Percentiles rank a stretch among this genome's conserved stretches.
Conservation (phyloP, 108 stramenopile species). For the Fragilariopsis cylindrus region DNA sequence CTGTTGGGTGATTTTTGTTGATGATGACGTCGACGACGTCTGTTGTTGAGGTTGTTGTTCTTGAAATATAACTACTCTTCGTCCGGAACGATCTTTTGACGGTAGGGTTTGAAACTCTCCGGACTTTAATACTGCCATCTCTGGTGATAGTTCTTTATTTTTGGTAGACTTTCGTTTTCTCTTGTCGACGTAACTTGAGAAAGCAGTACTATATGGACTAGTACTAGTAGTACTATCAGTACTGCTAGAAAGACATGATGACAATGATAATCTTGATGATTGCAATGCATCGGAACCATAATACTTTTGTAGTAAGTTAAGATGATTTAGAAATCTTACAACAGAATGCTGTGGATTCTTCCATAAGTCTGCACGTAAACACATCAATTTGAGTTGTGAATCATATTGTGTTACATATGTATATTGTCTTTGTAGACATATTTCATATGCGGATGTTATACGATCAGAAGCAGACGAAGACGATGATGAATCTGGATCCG, state of each 20-base stretch:
- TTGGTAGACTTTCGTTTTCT: neutral
- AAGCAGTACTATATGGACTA: no score
- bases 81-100: constrained; percentile 11
- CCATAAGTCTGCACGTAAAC: neutral
- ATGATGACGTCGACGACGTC: no score
- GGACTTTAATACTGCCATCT: constrained; percentile 6
- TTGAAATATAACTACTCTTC: constrained; percentile 8
- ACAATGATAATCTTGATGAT: no score
- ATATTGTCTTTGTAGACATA: neutral
- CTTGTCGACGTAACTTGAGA: neutral
- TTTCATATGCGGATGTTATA: neutral
- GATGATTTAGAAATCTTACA: neutral
- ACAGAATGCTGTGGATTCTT: neutral
- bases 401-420: neutral
- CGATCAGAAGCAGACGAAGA: no score
- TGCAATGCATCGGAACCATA: neutral
- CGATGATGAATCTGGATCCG: no score
- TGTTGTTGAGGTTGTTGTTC: no score
- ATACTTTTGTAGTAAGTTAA: neutral
- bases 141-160: constrained; percentile 5
- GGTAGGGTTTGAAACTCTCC: constrained; percentile 7
- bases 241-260: no score
- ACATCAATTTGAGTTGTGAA: neutral
- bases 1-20: no score
- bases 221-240: no score